Base-by-base conservation (phyloP, 163 green algal genomes). In the Scenedesmus sp. region DNA sequence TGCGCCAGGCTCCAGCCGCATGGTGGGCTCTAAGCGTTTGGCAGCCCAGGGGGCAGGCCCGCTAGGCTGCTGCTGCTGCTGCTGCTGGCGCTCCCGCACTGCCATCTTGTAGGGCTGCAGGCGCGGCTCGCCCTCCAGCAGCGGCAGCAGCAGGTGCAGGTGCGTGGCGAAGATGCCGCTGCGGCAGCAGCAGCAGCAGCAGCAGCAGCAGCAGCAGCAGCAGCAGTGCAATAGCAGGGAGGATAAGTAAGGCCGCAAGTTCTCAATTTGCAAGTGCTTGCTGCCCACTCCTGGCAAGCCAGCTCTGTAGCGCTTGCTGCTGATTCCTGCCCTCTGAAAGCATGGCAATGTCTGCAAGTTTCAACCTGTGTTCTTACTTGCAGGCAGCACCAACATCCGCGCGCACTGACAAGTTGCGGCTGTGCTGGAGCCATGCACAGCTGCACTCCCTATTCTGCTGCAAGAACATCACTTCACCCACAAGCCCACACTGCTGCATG, bases 101-200 rank as follows among this genome's bases (percentile, higher is more conserved):
- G 13, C 76, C 90, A 93, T 93, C 34, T 60, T 73, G 66, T 62
- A 91, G 8, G 55, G 46, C 3, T 18, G 12, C n/a, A 93, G 46
- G 26, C 90, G 52, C 6, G 59, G n/a, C 26, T 8, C 23, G 12
- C 67, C 76, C 1, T 52, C 3, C 77, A 73, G 13, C 20, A 91
- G 85, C 0, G 57, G 15, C 66, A 98, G 88, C 91, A 99, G 93
- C 62, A 95, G 91, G 91, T 99, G 97, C 74, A 99, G 94, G 95
- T 99, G 97, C n/a, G 97, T 99, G 62, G 97, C 97, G 93, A 99
- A 98, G 6, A 98, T 92, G 66, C 96, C 97, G 0, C 89, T 91
- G 91, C 94, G 97, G 34, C n/a, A n/a, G n/a, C 77, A 73, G 13
- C 20, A 91, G 85, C 0, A 46, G 15, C 66, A 98, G 88, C 66